Conservation (phyloP, 345 rosid species). For the Schrenkiella parvula region DNA sequence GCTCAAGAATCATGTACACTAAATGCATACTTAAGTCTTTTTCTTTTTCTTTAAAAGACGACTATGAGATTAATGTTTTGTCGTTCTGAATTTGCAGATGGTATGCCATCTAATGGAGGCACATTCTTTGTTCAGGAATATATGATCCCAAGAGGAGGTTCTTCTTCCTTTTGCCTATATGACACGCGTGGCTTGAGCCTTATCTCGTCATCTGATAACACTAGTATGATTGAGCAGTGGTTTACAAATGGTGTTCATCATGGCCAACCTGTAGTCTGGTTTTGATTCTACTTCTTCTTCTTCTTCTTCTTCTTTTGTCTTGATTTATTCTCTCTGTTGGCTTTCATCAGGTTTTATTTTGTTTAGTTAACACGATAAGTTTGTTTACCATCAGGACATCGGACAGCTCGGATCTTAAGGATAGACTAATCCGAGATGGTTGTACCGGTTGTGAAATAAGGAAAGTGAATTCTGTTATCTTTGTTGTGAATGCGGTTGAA, state of each 20-base stretch:
- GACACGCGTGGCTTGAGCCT: slow-evolving; percentile 60
- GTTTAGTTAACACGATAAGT: not conserved
- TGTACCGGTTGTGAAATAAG: slow-evolving; percentile 28
- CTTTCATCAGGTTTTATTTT: not conserved
- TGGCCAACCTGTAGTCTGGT: slow-evolving; percentile 59
- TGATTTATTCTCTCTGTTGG: not conserved
- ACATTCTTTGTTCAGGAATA: slow-evolving; percentile 70
- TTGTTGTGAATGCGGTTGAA: slow-evolving; percentile 56
- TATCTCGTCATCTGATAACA: slow-evolving; percentile 34
- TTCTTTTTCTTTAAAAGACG: not conserved
- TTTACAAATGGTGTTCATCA: slow-evolving; percentile 56
- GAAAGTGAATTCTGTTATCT: slow-evolving; percentile 64
- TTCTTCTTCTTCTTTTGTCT: not conserved
- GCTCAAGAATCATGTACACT: slow-evolving; percentile 80
- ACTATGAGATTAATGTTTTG: not conserved
- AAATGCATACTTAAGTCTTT: not conserved
- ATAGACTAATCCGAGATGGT: slow-evolving; percentile 35
- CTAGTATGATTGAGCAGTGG: slow-evolving; percentile 54
- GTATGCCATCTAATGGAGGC: slow-evolving; percentile 47
- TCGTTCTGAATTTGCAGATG: slow-evolving; percentile 35
- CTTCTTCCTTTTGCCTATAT: slow-evolving; percentile 60
- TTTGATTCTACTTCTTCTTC: slow-evolving; percentile 12
- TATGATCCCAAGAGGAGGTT: slow-evolving; percentile 57
- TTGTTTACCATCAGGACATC: slow-evolving; percentile 45
- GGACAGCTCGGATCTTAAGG: slow-evolving; percentile 43